Evolutionary conservation across 371 early-diverging fungal species (phyloP), one percentile per base, ranked within the genome.

Genomic region (Actinomortierella wolfii): DNA sequence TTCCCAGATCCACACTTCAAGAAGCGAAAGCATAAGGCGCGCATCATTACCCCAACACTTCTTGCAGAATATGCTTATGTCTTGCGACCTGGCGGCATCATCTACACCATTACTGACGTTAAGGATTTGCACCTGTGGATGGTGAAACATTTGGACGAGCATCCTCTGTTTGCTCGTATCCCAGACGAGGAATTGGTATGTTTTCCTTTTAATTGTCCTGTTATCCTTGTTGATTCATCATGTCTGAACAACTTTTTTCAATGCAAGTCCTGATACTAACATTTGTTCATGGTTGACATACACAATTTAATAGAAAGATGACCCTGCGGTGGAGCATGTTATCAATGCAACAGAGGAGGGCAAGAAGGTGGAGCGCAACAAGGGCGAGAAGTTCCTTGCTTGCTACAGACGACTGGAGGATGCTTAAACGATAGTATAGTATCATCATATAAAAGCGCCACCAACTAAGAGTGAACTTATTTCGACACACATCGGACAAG

Each of bases 1-100:
- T 94, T 94, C 68, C 96, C 98, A 50, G 99, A 99, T 81, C 99
- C 99, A 24, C 99, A 99, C 74, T 99, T 99, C 79, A 99, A 99
- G 78, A 98, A 96, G 76, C 88, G 94, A 78, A 99, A 99, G 82
- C 98, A 99, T 81, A 99, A 99, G 86, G 97, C 96, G 1, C 85
- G 99, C 53, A 98, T 99, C 62, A 93, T 99, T 61, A 95, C 94
- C 86, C 83, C 74, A 46, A 93, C 90, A 4, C 81, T 99, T 60
- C 80, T 98, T 40, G 91, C 95, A 42, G 98, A 98, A 77, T 99
- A 98, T 76, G 98, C 99, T 15, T 98, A 96, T 77, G 86, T 90
- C 28, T 80, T 97, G 51, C 86, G 88, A 21, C 82, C 83, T 8
- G 97, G 96, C 23, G 99, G 99, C 51, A 90, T 96, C 56, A 66